phyloP scores from a whole-genome alignment of 2,329 filamentous ascomycete genomes.

The Talaromyces piceae region DNA sequence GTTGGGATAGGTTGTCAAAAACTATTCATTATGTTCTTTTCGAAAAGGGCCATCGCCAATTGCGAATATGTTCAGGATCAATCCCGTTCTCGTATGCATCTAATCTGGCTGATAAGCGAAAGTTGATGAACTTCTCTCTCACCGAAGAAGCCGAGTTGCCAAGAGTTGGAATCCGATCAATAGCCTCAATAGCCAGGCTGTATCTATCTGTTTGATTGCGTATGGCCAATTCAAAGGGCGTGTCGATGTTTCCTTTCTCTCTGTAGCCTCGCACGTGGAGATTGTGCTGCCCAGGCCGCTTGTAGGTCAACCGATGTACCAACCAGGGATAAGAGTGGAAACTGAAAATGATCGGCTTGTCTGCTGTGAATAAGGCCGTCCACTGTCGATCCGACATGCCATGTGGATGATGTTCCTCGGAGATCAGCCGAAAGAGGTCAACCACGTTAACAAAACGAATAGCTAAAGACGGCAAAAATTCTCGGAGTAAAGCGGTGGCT shows the following conservation, averaged over 20 bases:
- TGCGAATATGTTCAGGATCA: conserved; percentile 58
- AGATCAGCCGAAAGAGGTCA: conserved; percentile 73
- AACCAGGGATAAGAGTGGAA: conserved; percentile 81
- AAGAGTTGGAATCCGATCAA: conserved; percentile 58
- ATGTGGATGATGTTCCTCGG: conserved; percentile 63
- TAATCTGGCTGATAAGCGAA: conserved; percentile 56
- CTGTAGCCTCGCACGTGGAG: conserved; percentile 71
- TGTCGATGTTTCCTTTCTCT: conserved; percentile 80
- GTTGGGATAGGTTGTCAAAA: too few relatives aligned
- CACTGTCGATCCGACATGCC: conserved; percentile 62
- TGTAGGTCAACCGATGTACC: conserved; percentile 69
- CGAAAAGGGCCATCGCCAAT: conserved; percentile 57
- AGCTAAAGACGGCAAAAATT: conserved; percentile 63
- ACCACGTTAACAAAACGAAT: conserved; percentile 74
- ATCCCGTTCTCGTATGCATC: conserved; percentile 63
- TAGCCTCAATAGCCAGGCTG: conserved; percentile 67
- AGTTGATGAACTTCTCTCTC: conserved; percentile 57
- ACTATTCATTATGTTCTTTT: conserved; percentile 12
- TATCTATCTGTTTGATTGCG: conserved; percentile 71
- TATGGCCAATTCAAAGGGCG: conserved; percentile 69
- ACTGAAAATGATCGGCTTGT: conserved; percentile 72
- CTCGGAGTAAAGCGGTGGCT: conserved; percentile 65
- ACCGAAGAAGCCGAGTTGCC: conserved; percentile 57
- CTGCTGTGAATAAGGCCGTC: conserved; percentile 60
- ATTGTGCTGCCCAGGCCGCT: conserved; percentile 60